Evolutionary conservation across 805 yeast genomes (phyloP), one percentile per base, ranked within the genome.

Genomic region (Wickerhamiella kurtzmanii): DNA sequence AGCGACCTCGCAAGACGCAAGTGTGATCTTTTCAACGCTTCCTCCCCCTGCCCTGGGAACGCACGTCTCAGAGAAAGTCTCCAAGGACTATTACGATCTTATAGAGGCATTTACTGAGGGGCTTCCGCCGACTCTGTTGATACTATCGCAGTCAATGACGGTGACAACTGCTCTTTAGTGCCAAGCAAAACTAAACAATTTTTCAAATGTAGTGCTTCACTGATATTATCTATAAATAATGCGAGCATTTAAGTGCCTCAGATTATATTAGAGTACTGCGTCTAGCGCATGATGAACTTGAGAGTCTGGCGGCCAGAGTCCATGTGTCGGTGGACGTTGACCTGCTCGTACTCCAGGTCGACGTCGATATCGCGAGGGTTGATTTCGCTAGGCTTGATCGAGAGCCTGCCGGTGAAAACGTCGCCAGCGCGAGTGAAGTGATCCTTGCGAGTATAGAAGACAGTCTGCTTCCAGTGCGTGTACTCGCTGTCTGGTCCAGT

Each of bases 401-500:
- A 75, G 49, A 92, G 68, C 25, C 69, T 67, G 41, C 97, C 92
- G 49, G 73, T 73, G 54, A 94, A 70, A 37, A 63, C 60, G 58
- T 92, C 98, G 48, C 89, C 95, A 55, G 71, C 70, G 60, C 80
- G 79, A 52, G 82, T 67, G 59, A 79, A 83, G 53, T 89, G 66
- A 22, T 84, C 94, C 58, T 85, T 83, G 56, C 75, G 78, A 60
- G 89, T 72, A 65, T 92, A 94, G 67, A 94, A 87, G 1, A 92
- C 94, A 17, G 96, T 83, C 69, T 92, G 98, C 65, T 92, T 94
- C 99, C 99, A 92, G 69, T 92, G 99, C 15, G 98, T 92, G 72
- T 88, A 87, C 56, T 79, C 77, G 43, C 87, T 80, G 67, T 82
- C 87, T 35, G 99, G 96, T 20, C 97, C 97, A 13, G 99, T 94